Evolutionary conservation across 116 monocot species (phyloP), one percentile per base, ranked within the genome.

Genomic region (Posidonia oceanica): DNA sequence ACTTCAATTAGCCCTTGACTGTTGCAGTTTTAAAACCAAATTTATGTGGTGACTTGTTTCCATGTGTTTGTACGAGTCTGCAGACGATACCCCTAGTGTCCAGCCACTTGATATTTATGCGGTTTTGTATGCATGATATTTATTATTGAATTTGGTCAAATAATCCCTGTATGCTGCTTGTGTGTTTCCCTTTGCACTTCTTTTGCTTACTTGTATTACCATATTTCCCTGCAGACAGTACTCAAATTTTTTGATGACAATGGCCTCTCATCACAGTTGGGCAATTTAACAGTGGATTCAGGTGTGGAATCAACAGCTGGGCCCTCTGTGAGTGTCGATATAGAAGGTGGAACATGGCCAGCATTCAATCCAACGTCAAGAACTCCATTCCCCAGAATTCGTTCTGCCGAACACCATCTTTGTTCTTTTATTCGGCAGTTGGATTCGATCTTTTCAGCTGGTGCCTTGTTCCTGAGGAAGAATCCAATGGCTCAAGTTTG

Each of bases 401-500:
- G n/a, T n/a, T n/a, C n/a, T n/a, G n/a, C n/a, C n/a, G n/a, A n/a
- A n/a, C n/a, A n/a, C n/a, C n/a, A n/a, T n/a, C n/a, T n/a, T n/a
- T n/a, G n/a, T n/a, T n/a, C n/a, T n/a, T n/a, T n/a, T n/a, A n/a
- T n/a, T n/a, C n/a, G n/a, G 48, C 95, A 95, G 70, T 64, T 95
- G 71, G 95, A 95, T 75, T 76, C 79, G 39, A 64, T 95, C 51
- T 88, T 88, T 69, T 75, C 88, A 68, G 82, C 84, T 6, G 95
- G 91, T 36, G 67, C 72, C 53, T 36, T 83, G 51, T 95, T 82
- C 83, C 71, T 88, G 51, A 84, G 81, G 69, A 88, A 80, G 74
- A 88, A 88, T 29, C 84, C 82, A 16, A 78, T 61, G 63, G 88
- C 84, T 15, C 79, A 84, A 70, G 3, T 83, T 3, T 82, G 70